Percentiles rank a stretch among this genome's conserved stretches.
These are phyloP conservation scores for Scutellaria galericulata DNA, from an alignment of 257 asterid genomes.

Conservation along the genomic window DNA sequence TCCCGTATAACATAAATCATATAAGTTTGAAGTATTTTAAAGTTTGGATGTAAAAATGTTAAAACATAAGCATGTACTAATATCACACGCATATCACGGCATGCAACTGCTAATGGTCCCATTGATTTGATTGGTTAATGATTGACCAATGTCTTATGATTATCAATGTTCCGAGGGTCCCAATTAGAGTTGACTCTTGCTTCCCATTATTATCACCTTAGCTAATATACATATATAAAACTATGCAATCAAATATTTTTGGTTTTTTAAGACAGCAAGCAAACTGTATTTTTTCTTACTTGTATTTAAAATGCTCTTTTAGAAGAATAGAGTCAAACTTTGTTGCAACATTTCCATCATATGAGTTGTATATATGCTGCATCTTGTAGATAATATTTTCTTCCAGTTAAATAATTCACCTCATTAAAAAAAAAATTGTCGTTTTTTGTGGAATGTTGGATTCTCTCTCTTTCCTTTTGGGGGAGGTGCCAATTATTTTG, in stretches of 20 bases:
- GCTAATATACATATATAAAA: conserved; percentile 40
- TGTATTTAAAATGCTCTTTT: too few species aligned
- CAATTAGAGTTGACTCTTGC: background rate
- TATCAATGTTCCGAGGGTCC: conserved; percentile 39
- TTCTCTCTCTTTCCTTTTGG: background rate
- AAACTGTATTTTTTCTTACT: conserved; percentile 6
- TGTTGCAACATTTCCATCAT: conserved; percentile 26
- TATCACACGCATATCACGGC: conserved; percentile 50
- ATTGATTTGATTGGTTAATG: conserved; percentile 54
- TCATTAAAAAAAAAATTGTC: background rate
- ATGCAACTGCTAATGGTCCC: conserved; percentile 45
- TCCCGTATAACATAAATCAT: too few species aligned
- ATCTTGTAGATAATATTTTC: background rate
- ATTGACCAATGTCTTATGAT: conserved; percentile 60
- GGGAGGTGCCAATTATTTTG: background rate
- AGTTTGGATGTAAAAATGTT: too few species aligned
- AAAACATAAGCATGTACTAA: too few species aligned
- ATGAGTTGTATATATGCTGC: conserved; percentile 23
- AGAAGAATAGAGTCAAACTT: conserved; percentile 19
- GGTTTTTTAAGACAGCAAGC: conserved; percentile 39
- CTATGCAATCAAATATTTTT: background rate
- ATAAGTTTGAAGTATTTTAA: too few species aligned
- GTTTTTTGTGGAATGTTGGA: conserved; percentile 18
- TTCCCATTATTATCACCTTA: conserved; percentile 41
- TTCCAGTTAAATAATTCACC: background rate